Percentiles rank a stretch among this genome's conserved stretches.
Conservation (phyloP, 768 basidiomycete species). For the Russula sp. region DNA sequence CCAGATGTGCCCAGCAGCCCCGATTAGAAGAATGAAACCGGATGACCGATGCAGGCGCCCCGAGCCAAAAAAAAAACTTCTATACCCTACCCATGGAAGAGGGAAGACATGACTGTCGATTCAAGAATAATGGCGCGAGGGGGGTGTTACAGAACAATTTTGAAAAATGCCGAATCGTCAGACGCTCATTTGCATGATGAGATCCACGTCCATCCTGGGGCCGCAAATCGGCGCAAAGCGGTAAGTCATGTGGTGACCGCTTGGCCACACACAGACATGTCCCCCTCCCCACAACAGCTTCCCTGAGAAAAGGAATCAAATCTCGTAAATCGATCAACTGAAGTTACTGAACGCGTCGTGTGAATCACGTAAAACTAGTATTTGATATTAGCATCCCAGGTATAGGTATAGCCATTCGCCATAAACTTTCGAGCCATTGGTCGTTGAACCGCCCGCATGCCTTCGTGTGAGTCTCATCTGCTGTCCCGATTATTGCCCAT, state of each 20-base stretch:
- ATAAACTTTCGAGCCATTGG: constrained; percentile 1
- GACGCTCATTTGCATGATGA: neutral
- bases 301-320: neutral
- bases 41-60: neutral
- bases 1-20: neutral
- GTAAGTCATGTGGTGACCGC: constrained; percentile 19
- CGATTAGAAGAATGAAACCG: constrained; percentile 1
- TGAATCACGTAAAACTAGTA: constrained; percentile 6
- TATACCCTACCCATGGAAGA: too few relatives aligned
- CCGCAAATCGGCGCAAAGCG: constrained; percentile 2
- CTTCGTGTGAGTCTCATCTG: constrained; percentile 8
- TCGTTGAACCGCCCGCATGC: neutral
- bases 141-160: neutral
- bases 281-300: neutral
- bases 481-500: constrained; percentile 14
- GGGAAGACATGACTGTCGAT: neutral
- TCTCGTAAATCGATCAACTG: constrained; percentile 16
- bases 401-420: neutral
- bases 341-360: neutral
- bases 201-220: neutral
- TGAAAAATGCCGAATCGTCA: constrained; percentile 4
- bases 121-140: neutral
- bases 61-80: neutral
- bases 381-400: neutral
- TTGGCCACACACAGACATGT: constrained; percentile 13